A percentile compares a stretch with the other conserved stretches of the same genome.
Evolutionary conservation across 2,329 filamentous ascomycete species (phyloP).

Genomic region (Drechslerella coelobrocha): DNA sequence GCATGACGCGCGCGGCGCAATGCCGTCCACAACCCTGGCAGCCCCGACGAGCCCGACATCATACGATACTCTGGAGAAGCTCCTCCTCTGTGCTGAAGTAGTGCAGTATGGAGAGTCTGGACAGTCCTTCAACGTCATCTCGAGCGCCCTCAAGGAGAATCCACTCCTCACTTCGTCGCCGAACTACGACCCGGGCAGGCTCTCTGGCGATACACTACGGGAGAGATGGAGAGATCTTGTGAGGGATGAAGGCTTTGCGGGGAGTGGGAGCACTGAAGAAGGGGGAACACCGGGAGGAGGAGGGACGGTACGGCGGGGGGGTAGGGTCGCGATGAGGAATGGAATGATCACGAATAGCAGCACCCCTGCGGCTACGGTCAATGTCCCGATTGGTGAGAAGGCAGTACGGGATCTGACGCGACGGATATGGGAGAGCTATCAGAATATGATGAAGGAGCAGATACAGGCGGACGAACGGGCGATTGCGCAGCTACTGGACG

Average conservation of each 20-base stretch:
- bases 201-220: slow-evolving; percentile 42
- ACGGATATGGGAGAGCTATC: slow-evolving; percentile 41
- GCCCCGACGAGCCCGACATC: slow-evolving; percentile 28
- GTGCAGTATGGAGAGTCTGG: slow-evolving; percentile 43
- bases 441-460: slow-evolving; percentile 47
- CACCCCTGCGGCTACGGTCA: slow-evolving; percentile 4
- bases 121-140: slow-evolving; percentile 39
- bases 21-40: slow-evolving; percentile 45
- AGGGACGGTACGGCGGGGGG: slow-evolving; percentile 8
- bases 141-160: slow-evolving; percentile 44
- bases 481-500: slow-evolving; percentile 41
- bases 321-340: slow-evolving; percentile 42
- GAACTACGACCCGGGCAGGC: slow-evolving; percentile 39
- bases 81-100: slow-evolving; percentile 39
- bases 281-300: background rate
- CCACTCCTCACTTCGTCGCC: slow-evolving; percentile 40
- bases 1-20: slow-evolving; percentile 28
- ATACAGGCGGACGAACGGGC: slow-evolving; percentile 35
- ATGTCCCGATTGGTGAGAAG: slow-evolving; percentile 42
- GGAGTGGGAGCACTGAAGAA: background rate
- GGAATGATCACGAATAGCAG: slow-evolving; percentile 43
- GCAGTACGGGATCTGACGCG: slow-evolving; percentile 42
- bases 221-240: slow-evolving; percentile 46
- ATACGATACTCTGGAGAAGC: slow-evolving; percentile 46
- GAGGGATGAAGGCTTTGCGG: slow-evolving; percentile 38